These are phyloP conservation scores for Paramecium octaurelia DNA, from an alignment of 73 alveolate genomes.

Conservation along the genomic window DNA sequence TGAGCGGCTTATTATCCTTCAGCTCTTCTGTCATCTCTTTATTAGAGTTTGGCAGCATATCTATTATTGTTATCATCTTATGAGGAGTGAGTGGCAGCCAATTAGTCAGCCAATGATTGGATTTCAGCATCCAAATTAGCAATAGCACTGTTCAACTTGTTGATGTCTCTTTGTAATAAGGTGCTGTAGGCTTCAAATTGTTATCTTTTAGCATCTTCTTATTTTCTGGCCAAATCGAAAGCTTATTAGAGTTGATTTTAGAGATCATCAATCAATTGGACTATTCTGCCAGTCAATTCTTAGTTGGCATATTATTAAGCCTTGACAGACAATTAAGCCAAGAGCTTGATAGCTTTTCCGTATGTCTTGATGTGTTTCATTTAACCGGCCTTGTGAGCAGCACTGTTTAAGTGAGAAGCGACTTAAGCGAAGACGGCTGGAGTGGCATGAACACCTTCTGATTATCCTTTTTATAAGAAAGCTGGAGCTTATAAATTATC, in stretches of 20 bases:
- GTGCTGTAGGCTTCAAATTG: neutral
- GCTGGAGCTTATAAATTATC: conserved; percentile 49
- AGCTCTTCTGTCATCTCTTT: conserved; percentile 58
- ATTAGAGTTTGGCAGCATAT: conserved; percentile 37
- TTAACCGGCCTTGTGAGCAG: conserved; percentile 50
- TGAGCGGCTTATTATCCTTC: conserved; percentile 47
- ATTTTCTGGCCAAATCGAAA: conserved; percentile 42
- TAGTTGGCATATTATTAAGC: conserved; percentile 5
- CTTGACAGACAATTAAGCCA: conserved; percentile 7
- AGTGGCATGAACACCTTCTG: neutral
- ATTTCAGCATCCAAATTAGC: conserved; percentile 53
- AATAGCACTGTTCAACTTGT: conserved; percentile 32
- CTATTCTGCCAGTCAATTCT: conserved; percentile 1
- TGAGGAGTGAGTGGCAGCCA: conserved; percentile 23
- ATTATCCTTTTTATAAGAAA: neutral
- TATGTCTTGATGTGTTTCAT: conserved; percentile 51
- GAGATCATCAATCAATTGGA: conserved; percentile 44
- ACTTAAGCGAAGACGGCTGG: conserved; percentile 35
- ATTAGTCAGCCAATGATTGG: conserved; percentile 8
- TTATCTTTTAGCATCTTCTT: conserved; percentile 5
- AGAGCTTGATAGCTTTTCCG: conserved; percentile 47
- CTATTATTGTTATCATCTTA: neutral
- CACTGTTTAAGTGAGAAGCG: conserved; percentile 41
- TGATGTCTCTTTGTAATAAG: conserved; percentile 1
- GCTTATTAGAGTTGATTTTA: conserved; percentile 41